Percentiles rank a stretch among this genome's conserved stretches.
phyloP scores from a whole-genome alignment of 2,329 filamentous ascomycete species.

The Hypoxylon sp. region DNA sequence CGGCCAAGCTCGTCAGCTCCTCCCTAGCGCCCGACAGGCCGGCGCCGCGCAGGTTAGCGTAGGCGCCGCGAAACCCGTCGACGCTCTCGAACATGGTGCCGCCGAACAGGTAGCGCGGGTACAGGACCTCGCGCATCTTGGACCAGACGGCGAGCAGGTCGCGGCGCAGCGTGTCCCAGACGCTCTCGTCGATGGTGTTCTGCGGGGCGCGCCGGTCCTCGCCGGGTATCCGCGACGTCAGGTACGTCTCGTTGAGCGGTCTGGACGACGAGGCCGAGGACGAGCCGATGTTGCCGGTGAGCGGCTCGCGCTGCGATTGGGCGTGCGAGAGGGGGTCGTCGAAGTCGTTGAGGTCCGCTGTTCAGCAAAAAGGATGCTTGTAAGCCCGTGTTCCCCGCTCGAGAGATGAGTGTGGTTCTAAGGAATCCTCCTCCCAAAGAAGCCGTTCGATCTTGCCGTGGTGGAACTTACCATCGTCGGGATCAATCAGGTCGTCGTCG shows the following conservation, averaged over 20 bases:
- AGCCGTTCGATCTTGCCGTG: background rate
- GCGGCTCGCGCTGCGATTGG: slow-evolving; percentile 79
- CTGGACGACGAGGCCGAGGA: slow-evolving; percentile 66
- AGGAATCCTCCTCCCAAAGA: background rate
- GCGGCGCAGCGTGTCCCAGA: slow-evolving; percentile 96
- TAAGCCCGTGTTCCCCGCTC: background rate
- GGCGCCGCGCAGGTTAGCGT: slow-evolving; percentile 72
- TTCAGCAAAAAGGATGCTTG: background rate
- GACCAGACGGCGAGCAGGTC: slow-evolving; percentile 95
- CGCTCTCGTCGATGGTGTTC: slow-evolving; percentile 96
- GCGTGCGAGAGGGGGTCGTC: slow-evolving; percentile 83
- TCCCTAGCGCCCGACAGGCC: slow-evolving; percentile 73
- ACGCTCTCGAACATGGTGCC: slow-evolving; percentile 74
- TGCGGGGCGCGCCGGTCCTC: slow-evolving; percentile 91
- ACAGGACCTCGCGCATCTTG: slow-evolving; percentile 98
- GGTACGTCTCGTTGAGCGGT: slow-evolving; percentile 80
- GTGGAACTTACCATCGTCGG: slow-evolving; percentile 77
- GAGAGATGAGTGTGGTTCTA: background rate
- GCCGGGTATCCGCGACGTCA: slow-evolving; percentile 90
- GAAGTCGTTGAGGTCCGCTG: slow-evolving; percentile 90
- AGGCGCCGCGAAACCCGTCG: slow-evolving; percentile 70
- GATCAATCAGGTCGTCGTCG: slow-evolving; percentile 83
- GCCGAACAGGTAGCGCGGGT: slow-evolving; percentile 90
- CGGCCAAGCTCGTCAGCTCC: slow-evolving; percentile 73
- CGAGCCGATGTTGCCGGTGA: slow-evolving; percentile 86